A percentile compares a stretch with the other conserved stretches of the same genome.
These are phyloP conservation scores for Neurospora sp. DNA, from an alignment of 495 filamentous ascomycete species.

Conservation along the genomic window DNA sequence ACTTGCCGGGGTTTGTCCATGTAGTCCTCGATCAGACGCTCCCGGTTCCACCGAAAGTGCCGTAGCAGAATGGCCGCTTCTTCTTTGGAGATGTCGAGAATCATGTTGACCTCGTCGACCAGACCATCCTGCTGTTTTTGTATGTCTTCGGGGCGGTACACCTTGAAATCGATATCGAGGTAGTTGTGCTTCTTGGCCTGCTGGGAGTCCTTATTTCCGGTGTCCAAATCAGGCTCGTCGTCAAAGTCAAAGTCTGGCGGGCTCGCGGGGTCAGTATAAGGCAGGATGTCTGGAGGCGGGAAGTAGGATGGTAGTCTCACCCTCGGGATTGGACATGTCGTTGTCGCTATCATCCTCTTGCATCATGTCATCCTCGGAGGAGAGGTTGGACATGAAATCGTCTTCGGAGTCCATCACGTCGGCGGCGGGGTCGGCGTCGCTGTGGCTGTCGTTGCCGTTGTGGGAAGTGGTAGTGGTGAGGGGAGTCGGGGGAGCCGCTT, in stretches of 20 bases:
- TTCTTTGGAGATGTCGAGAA: slow-evolving; percentile 78
- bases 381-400: slow-evolving; percentile 81
- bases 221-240: slow-evolving; percentile 61
- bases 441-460: slow-evolving; percentile 17
- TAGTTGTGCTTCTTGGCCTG: slow-evolving; percentile 63
- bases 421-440: slow-evolving; percentile 21
- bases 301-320: slow-evolving; percentile 34
- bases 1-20: slow-evolving; percentile 75
- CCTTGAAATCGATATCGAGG: slow-evolving; percentile 68
- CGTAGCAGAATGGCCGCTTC: slow-evolving; percentile 81
- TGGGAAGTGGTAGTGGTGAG: slow-evolving; percentile 15
- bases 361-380: slow-evolving; percentile 67
- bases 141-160: slow-evolving; percentile 70
- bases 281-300: background rate
- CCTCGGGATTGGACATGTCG: slow-evolving; percentile 60
- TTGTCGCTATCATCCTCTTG: slow-evolving; percentile 63
- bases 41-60: slow-evolving; percentile 88
- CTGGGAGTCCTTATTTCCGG: slow-evolving; percentile 66
- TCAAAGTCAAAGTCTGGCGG: slow-evolving; percentile 54
- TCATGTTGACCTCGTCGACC: slow-evolving; percentile 77
- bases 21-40: slow-evolving; percentile 85
- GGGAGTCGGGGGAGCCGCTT: slow-evolving; percentile 33
- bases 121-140: slow-evolving; percentile 73
- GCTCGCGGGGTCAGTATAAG: background rate
- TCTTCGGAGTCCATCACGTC: slow-evolving; percentile 91